These are phyloP conservation scores for Aspergillus nidulans DNA, from an alignment of 495 filamentous ascomycete species.

Conservation along the genomic window DNA sequence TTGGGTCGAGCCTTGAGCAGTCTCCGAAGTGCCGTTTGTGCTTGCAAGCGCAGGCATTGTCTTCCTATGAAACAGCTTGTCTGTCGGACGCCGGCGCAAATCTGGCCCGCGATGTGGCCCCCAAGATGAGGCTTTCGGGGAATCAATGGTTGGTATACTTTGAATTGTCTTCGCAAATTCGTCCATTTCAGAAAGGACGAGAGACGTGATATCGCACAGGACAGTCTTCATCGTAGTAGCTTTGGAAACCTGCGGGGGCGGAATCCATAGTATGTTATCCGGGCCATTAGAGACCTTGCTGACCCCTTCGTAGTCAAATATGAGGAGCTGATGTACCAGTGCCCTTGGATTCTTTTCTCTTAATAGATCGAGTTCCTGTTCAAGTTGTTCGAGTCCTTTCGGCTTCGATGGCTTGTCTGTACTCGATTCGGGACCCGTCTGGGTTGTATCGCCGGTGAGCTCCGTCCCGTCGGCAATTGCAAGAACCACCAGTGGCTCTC, in stretches of 20 bases:
- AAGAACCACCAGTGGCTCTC: constrained; percentile 75
- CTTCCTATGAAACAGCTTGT: constrained; percentile 59
- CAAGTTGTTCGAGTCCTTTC: constrained; percentile 55
- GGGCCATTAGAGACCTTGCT: constrained; percentile 40
- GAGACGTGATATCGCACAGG: constrained; percentile 84
- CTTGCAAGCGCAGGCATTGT: constrained; percentile 69
- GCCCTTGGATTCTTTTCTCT: constrained; percentile 66
- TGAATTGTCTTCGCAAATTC: constrained; percentile 82
- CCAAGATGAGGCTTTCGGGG: constrained; percentile 54
- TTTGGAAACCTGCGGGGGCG: constrained; percentile 63
- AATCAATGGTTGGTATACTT: constrained; percentile 72
- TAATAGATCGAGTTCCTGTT: constrained; percentile 55
- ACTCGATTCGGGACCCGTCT: constrained; percentile 9
- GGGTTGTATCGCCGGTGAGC: constrained; percentile 41
- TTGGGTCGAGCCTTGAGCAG: constrained; percentile 44
- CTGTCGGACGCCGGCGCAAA: constrained; percentile 41
- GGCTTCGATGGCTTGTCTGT: constrained; percentile 28
- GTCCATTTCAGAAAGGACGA: constrained; percentile 82
- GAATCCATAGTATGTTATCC: constrained; percentile 62
- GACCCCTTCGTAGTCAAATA: constrained; percentile 64
- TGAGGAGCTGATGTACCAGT: constrained; percentile 69
- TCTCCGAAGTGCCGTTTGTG: constrained; percentile 47
- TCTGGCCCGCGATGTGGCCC: constrained; percentile 43
- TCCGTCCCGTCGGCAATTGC: constrained; percentile 71
- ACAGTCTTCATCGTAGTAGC: constrained; percentile 91